Conservation (phyloP, 495 filamentous ascomycete genomes). For the Lasiosphaeria miniovina region DNA sequence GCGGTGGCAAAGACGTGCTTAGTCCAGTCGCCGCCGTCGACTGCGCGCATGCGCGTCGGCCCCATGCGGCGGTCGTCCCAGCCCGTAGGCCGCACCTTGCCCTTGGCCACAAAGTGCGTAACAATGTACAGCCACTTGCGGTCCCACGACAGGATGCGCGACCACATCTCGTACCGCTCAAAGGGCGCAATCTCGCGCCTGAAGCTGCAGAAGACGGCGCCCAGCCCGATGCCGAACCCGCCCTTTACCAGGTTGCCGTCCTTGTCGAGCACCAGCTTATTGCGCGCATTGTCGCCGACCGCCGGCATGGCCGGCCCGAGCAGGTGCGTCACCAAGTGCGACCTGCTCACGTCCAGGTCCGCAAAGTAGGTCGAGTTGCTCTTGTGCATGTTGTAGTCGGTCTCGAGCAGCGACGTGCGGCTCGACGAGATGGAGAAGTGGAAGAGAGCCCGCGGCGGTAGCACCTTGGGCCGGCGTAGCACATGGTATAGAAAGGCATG, state of each 20-base stretch:
- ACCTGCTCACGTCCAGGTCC: slow-evolving; percentile 72
- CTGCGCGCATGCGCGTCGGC: slow-evolving; percentile 22
- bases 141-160: slow-evolving; percentile 68
- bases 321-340: slow-evolving; percentile 55
- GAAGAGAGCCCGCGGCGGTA: slow-evolving; percentile 58
- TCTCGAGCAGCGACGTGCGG: slow-evolving; percentile 61
- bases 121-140: slow-evolving; percentile 52
- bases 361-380: slow-evolving; percentile 81
- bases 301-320: slow-evolving; percentile 46
- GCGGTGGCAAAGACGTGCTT: slow-evolving; percentile 67
- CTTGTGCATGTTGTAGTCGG: slow-evolving; percentile 84
- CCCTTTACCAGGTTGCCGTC: slow-evolving; percentile 31
- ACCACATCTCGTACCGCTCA: slow-evolving; percentile 69
- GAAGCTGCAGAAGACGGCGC: slow-evolving; percentile 65
- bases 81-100: slow-evolving; percentile 47
- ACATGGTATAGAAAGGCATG: slow-evolving; percentile 59
- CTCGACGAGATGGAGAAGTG: slow-evolving; percentile 59
- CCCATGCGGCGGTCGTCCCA: slow-evolving; percentile 28
- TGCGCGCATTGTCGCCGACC: slow-evolving; percentile 39
- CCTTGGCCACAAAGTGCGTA: slow-evolving; percentile 56
- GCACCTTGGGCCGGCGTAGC: slow-evolving; percentile 33
- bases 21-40: slow-evolving; percentile 41
- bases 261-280: slow-evolving; percentile 41
- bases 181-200: slow-evolving; percentile 67
- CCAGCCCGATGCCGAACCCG: slow-evolving; percentile 59